Evolutionary conservation across 306 rosid genomes (phyloP).

Genomic region (Mimosa pudica): DNA sequence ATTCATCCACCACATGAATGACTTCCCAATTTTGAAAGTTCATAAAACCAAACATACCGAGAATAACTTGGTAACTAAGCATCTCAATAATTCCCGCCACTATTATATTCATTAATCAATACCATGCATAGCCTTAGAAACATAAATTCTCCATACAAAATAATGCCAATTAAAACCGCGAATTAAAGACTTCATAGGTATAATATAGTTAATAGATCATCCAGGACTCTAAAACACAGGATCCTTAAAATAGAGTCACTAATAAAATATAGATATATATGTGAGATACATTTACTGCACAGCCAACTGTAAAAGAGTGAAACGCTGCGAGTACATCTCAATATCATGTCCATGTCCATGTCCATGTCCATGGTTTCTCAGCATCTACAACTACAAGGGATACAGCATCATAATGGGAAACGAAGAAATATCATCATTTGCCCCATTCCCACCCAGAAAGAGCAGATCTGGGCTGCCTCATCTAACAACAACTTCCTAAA

Average conservation of each 20-base stretch:
- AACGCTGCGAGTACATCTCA: conserved; percentile 36
- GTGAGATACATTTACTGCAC: conserved; percentile 34
- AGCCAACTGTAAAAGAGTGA: conserved; percentile 42
- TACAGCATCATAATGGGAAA: conserved; percentile 12
- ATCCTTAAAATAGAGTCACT: background rate
- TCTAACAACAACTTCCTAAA: conserved; percentile 18
- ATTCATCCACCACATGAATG: background rate
- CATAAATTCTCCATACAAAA: background rate
- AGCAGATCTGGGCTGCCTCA: conserved; percentile 14
- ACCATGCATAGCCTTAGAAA: background rate
- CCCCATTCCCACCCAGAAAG: conserved; percentile 34
- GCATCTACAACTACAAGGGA: conserved; percentile 20
- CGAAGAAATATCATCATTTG: conserved; percentile 22
- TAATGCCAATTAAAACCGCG: background rate
- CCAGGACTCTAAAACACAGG: background rate
- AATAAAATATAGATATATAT: background rate
- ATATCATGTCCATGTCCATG: conserved; percentile 16
- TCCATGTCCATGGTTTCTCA: conserved; percentile 35
- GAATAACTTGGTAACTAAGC: background rate
- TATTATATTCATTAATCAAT: background rate
- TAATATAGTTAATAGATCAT: too few species aligned
- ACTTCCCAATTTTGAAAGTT: background rate
- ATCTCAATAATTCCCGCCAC: conserved; percentile 5
- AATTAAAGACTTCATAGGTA: background rate
- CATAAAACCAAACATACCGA: background rate